Percentiles rank a stretch among this genome's conserved stretches.
Evolutionary conservation across 768 basidiomycete species (phyloP).

Genomic region (Mycena olivaceomarginata): DNA sequence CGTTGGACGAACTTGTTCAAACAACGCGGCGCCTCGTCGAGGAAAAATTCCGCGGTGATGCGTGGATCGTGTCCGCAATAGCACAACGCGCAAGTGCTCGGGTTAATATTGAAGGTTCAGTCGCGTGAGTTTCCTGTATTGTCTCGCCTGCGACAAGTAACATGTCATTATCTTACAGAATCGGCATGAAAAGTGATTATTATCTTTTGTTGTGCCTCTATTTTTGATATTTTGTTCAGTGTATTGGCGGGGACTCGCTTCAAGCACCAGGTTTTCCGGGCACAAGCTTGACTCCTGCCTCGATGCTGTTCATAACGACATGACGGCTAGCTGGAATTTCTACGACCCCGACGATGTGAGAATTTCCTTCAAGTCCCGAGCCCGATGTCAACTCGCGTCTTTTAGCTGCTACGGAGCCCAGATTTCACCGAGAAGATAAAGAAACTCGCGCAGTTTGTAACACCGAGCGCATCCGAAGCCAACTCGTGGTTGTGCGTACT

Average conservation of each 20-base stretch:
- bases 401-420: neutral
- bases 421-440: neutral
- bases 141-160: neutral
- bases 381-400: neutral
- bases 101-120: neutral
- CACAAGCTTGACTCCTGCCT: neutral
- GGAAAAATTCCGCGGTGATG: neutral
- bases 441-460: slow-evolving; percentile 4
- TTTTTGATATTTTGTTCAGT: neutral
- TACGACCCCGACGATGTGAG: slow-evolving; percentile 3
- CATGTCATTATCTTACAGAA: neutral
- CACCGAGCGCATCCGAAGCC: neutral
- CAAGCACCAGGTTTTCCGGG: neutral
- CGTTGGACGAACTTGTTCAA: neutral
- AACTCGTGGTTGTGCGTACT: slow-evolving; percentile 4
- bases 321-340: slow-evolving; percentile 6
- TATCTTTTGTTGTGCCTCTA: neutral
- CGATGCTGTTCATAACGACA: neutral
- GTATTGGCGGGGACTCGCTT: neutral
- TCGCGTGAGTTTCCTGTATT: neutral
- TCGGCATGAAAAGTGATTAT: neutral
- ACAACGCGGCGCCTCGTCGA: neutral
- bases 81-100: slow-evolving; percentile 4
- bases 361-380: neutral
- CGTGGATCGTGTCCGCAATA: slow-evolving; percentile 11